Evolutionary conservation across 1,284 basidiomycete genomes (phyloP), one percentile per base, ranked within the genome.

Genomic region (Ustilago bromivora): DNA sequence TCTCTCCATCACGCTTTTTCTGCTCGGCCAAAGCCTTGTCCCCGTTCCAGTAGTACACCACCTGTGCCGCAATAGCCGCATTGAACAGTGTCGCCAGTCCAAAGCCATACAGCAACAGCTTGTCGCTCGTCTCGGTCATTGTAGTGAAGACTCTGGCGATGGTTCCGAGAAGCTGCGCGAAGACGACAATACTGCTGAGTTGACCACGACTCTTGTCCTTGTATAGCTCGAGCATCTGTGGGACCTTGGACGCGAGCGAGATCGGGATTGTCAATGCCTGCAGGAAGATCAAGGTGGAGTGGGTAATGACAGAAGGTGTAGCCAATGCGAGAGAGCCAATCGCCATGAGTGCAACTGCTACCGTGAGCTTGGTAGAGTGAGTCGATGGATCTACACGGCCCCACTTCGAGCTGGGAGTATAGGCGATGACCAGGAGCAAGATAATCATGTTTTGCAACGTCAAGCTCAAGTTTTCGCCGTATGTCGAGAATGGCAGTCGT

Each of bases 401-500:
- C 6, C 52, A 66, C 13, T 41, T 46, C 1, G 58, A 35, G 31
- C 59, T 55, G 11, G 87, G 72, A 72, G 81, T 68, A 54, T 81
- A 81, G 19, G 76, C 71, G 40, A 85, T 80, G 64, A 82, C 82
- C 17, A 84, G 74, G 28, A 82, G 70, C 41, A 82, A 78, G 68
- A 87, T 87, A 61, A 85, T 59, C 71, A 83, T 82, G 72, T 87
- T 85, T 55, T 86, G 84, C 57, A 85, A 32, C 13, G 84, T 86
- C 74, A 86, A 65, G 69, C 81, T 83, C 13, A 81, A 74, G 54
- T 86, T 86, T 62, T 86, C 83, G 34, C 96, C 96, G 78, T 97
- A 98, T 0, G 96, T 97, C 41, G 93, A 94, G 89, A 97, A 96
- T 0, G 96, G 94, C 86, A 96, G 95, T 28, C 88, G 87, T 84